Base-by-base conservation (phyloP, 345 rosid genomes). In the Lagerstroemia speciosa region DNA sequence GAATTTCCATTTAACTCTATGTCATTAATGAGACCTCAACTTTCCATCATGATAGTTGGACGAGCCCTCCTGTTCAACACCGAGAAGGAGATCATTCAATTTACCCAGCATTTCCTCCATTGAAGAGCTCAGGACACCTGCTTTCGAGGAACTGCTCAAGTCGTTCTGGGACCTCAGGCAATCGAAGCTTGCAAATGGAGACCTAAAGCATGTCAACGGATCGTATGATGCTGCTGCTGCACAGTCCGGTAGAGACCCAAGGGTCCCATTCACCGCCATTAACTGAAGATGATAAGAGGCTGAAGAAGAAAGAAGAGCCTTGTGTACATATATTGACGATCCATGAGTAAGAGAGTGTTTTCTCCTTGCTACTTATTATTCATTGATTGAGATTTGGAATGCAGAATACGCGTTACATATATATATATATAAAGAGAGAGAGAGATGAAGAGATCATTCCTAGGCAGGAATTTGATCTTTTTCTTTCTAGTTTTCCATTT, bases 31-130 rank as follows among this genome's bases (percentile, higher is more conserved):
- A 14, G 3, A 22, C 17, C 7, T 17, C 32, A 68, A 36, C 33
- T 69, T 57, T 57, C 17, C n/a, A 29, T 1, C 22, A 11, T 41
- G 57, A 60, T 53, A 95, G 99, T 89, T 92, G 72, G 98, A 95
- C 69, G 88, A 90, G 67, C 92, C 97, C 20, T 85, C 99, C 27
- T 92, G 98, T 83, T 92, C 98, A 19, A 92, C 92, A 7, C 99
- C 94, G 0, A 86, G 83, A 71, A 90, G 85, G 83, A 88, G 99
- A 79, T 69, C 78, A 37, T 83, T 90, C 55, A 85, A 86, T 69
- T 84, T 92, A 69, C 97, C 96, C 1, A 88, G 89, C 77, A 67
- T 81, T 6, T 74, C 83, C 61, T 92, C 97, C 17, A 90, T 95
- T 0, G 97, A 95, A 71, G 97, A 95, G 70, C 93, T 95, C 7